Evolutionary conservation across 352 stramenopile species (phyloP).

Genomic region (Pythium chondricola): DNA sequence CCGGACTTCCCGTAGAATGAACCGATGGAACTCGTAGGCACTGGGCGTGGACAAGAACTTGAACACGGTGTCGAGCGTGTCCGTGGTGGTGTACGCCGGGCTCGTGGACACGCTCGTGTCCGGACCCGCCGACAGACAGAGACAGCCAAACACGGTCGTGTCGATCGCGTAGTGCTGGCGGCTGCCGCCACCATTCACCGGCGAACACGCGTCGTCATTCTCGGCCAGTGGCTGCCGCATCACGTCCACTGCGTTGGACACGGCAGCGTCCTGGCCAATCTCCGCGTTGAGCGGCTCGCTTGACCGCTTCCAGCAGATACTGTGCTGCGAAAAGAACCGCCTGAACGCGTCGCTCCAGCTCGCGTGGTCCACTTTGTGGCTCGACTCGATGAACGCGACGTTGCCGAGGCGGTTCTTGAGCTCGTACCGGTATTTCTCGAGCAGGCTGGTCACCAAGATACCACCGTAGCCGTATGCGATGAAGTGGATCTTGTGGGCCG

Average conservation of each 20-base stretch:
- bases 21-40: conserved; percentile 71
- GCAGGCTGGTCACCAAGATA: conserved; percentile 65
- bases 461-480: conserved; percentile 85
- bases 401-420: conserved; percentile 77
- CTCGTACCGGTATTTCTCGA: conserved; percentile 75
- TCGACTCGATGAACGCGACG: conserved; percentile 87
- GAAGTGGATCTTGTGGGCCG: conserved; percentile 84
- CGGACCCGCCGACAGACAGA: conserved; percentile 72
- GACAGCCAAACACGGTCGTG: conserved; percentile 48
- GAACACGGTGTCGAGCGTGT: conserved; percentile 75
- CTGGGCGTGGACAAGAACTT: conserved; percentile 70
- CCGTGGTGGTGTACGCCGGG: conserved; percentile 63
- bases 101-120: conserved; percentile 41
- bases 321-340: conserved; percentile 77
- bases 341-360: conserved; percentile 69
- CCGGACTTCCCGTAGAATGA: conserved; percentile 40
- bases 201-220: conserved; percentile 9
- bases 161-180: conserved; percentile 6
- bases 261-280: conserved; percentile 7
- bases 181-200: conserved; percentile 17
- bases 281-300: conserved; percentile 55
- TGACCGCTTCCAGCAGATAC: conserved; percentile 71
- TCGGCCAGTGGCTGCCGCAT: neutral
- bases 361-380: conserved; percentile 63
- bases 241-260: conserved; percentile 1